Evolutionary conservation across 495 filamentous ascomycete genomes (phyloP).

Genomic region (Talaromyces proteolyticus): DNA sequence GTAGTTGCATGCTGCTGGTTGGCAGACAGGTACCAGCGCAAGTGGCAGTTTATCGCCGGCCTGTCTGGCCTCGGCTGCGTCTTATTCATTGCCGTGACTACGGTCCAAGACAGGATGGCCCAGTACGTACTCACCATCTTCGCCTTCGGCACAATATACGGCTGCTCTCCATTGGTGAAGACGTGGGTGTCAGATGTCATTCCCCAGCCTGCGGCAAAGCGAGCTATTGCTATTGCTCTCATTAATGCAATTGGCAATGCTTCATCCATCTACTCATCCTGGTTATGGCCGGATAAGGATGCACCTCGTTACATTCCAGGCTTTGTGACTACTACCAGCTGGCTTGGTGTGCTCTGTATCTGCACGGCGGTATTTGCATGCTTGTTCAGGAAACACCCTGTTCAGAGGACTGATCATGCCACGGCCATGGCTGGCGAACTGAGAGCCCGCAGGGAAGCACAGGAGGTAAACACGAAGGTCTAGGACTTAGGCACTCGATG

Average conservation of each 20-base stretch:
- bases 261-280: slow-evolving; percentile 51
- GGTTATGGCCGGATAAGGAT: slow-evolving; percentile 57
- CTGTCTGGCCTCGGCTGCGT: slow-evolving; percentile 2
- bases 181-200: not conserved
- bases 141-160: slow-evolving; percentile 7
- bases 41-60: slow-evolving; percentile 1
- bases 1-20: not conserved
- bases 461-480: no score
- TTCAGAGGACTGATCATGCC: no score
- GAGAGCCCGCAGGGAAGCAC: no score
- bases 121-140: slow-evolving; percentile 5
- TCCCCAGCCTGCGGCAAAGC: not conserved
- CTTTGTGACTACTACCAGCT: no score
- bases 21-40: slow-evolving; percentile 2
- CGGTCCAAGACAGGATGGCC: not conserved
- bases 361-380: no score
- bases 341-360: no score
- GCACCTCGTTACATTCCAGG: slow-evolving; percentile 36
- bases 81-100: slow-evolving; percentile 5
- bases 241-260: slow-evolving; percentile 45
- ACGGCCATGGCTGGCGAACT: no score
- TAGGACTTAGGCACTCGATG: no score
- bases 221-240: slow-evolving; percentile 41
- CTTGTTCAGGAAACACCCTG: no score
- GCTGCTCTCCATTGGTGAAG: not conserved